phyloP scores from a whole-genome alignment of 1,139 yeast species.

The Kodamaea sp. region DNA sequence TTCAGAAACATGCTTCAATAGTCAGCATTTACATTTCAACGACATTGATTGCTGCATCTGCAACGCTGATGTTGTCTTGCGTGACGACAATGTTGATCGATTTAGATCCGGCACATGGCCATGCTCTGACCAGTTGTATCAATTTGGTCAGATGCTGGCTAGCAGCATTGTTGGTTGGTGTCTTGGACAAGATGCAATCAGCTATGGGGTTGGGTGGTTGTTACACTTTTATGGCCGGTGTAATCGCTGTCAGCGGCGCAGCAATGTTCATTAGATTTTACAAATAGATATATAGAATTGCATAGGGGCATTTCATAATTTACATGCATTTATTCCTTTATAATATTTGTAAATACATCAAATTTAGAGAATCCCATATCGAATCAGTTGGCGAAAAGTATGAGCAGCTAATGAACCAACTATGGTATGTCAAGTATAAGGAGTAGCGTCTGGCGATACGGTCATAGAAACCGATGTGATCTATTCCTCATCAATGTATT shows the following conservation, averaged over 20 bases:
- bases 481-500: no score
- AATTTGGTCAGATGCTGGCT: constrained; percentile 35
- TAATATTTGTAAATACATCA: not conserved
- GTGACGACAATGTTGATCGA: constrained; percentile 38
- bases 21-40: constrained; percentile 32
- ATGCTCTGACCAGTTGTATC: constrained; percentile 36
- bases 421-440: not conserved
- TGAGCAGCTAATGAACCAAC: not conserved
- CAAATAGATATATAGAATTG: not conserved
- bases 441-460: no score
- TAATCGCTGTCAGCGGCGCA: constrained; percentile 15
- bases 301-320: not conserved
- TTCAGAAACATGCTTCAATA: constrained; percentile 24
- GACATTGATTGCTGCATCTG: constrained; percentile 26
- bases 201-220: constrained; percentile 35
- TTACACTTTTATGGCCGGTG: constrained; percentile 33
- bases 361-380: no score
- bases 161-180: constrained; percentile 35
- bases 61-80: constrained; percentile 26
- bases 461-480: no score
- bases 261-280: constrained; percentile 7
- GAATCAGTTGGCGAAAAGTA: not conserved
- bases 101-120: constrained; percentile 30
- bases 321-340: not conserved
- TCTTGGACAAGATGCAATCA: constrained; percentile 27